phyloP scores from a whole-genome alignment of 208 protist species.

The Trypanosoma rangeli region DNA sequence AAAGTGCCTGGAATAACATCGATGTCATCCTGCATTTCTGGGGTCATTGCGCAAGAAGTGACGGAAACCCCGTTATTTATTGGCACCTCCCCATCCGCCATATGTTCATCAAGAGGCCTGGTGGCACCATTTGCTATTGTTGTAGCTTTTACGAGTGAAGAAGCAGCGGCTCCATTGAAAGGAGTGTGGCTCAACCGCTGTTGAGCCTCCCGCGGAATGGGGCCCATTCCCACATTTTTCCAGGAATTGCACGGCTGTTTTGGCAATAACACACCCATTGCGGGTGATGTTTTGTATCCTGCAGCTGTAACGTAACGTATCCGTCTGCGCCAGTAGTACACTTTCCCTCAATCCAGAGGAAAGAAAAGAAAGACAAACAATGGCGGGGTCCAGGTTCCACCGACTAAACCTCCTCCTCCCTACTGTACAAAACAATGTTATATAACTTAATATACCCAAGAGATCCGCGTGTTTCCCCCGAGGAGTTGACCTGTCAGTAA shows the following conservation, averaged over 20 bases:
- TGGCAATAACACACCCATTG: neutral
- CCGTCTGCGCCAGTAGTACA: neutral
- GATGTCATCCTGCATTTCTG: neutral
- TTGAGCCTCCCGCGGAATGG: neutral
- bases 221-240: neutral
- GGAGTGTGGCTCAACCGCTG: neutral
- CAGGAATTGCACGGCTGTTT: neutral
- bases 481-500: neutral
- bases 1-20: neutral
- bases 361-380: neutral
- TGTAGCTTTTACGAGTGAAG: neutral
- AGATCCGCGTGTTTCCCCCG: neutral
- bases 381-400: neutral
- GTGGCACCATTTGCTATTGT: neutral
- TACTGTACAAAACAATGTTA: neutral
- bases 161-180: neutral
- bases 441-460: neutral
- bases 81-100: neutral
- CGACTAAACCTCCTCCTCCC: neutral
- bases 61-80: neutral
- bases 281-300: neutral
- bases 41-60: neutral
- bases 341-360: neutral
- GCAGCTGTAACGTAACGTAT: neutral
- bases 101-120: neutral